A percentile compares a stretch with the other conserved stretches of the same genome.
phyloP scores from a whole-genome alignment of 345 rosid genomes.

The Microthlaspi erraticum region DNA sequence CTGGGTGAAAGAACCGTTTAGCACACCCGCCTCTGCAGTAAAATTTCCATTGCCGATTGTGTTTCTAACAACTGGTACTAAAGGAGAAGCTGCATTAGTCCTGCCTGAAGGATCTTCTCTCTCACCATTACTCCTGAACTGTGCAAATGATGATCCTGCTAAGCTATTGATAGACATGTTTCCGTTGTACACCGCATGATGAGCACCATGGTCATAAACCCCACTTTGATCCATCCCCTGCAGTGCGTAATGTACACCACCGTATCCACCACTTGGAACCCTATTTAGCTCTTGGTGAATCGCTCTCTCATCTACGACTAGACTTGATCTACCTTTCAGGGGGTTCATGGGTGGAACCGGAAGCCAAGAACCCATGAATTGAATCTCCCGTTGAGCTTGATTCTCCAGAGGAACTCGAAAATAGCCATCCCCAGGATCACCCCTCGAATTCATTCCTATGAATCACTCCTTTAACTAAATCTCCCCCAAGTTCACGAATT shows the following conservation, averaged over 20 bases:
- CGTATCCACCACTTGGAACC: slow-evolving; percentile 40
- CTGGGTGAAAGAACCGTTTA: slow-evolving; percentile 23
- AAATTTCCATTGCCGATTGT: not conserved
- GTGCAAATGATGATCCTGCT: slow-evolving; percentile 46
- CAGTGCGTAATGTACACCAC: slow-evolving; percentile 29
- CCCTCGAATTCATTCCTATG: slow-evolving; percentile 42
- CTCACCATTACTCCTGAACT: slow-evolving; percentile 26
- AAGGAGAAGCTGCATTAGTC: slow-evolving; percentile 38
- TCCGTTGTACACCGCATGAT: slow-evolving; percentile 27
- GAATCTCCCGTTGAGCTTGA: slow-evolving; percentile 39
- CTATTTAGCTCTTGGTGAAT: slow-evolving; percentile 47
- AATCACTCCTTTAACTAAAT: slow-evolving; percentile 17
- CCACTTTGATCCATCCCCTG: slow-evolving; percentile 35
- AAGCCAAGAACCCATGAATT: slow-evolving; percentile 50
- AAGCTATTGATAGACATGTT: slow-evolving; percentile 43
- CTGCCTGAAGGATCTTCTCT: slow-evolving; percentile 31
- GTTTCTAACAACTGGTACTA: slow-evolving; percentile 30
- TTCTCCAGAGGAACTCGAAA: slow-evolving; percentile 42
- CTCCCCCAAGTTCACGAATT: not conserved
- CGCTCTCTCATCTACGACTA: slow-evolving; percentile 26
- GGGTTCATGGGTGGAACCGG: slow-evolving; percentile 56
- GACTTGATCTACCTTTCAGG: slow-evolving; percentile 39
- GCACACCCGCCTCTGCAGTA: slow-evolving; percentile 30
- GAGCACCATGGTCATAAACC: slow-evolving; percentile 24
- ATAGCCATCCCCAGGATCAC: slow-evolving; percentile 43